Evolutionary conservation across 176 grass and related monocot species (phyloP).

Genomic region (Eremochloa ophiuroides): DNA sequence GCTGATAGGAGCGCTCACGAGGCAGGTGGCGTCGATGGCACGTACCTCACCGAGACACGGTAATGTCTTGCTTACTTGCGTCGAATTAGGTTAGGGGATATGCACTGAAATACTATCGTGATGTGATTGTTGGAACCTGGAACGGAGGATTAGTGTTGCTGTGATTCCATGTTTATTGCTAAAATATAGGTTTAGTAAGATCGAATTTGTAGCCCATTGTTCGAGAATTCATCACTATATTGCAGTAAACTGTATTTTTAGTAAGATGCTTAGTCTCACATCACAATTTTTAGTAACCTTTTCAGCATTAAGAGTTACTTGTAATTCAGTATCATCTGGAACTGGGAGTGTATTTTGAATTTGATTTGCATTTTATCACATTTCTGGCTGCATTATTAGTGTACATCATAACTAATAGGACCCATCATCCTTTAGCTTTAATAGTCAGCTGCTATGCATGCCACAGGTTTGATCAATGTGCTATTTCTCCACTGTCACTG

Average conservation of each 20-base stretch:
- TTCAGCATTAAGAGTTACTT: neutral
- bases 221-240: neutral
- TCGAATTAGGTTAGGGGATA: neutral
- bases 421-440: neutral
- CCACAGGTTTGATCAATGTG: constrained; percentile 64
- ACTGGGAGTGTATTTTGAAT: neutral
- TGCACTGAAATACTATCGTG: neutral
- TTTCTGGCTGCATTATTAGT: neutral
- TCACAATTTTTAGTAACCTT: neutral
- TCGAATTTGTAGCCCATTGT: neutral
- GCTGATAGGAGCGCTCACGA: neutral
- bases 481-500: constrained; percentile 50
- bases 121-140: neutral
- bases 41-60: constrained; percentile 78
- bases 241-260: neutral
- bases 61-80: constrained; percentile 30
- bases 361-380: neutral
- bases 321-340: neutral
- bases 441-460: constrained; percentile 6
- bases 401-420: neutral
- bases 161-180: neutral
- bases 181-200: neutral
- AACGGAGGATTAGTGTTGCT: neutral
- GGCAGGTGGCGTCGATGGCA: constrained; percentile 37
- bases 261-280: neutral